Percentiles rank a stretch among this genome's conserved stretches.
phyloP scores from a whole-genome alignment of 2,329 filamentous ascomycete genomes.

The Colletotrichum nymphaeae region DNA sequence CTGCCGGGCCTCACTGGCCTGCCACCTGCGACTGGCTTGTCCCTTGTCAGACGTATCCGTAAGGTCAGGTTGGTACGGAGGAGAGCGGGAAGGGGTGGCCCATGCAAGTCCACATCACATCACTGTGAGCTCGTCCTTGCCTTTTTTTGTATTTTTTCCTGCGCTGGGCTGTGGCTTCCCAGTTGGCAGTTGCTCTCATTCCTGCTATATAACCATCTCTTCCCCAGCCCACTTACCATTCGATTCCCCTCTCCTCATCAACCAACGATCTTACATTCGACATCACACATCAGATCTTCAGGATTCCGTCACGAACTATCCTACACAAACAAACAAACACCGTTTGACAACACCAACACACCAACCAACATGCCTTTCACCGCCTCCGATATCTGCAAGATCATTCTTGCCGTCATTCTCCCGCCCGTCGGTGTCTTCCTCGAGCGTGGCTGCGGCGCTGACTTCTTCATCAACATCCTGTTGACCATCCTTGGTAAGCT shows the following conservation, averaged over 20 bases:
- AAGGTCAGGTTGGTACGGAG: background rate
- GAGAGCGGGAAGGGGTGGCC: constrained; percentile 30
- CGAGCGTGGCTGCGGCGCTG: constrained; percentile 88
- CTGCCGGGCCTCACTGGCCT: constrained; percentile 18
- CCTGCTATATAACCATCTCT: constrained; percentile 17
- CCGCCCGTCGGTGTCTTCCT: constrained; percentile 94
- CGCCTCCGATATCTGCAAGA: constrained; percentile 69
- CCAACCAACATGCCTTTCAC: constrained; percentile 67
- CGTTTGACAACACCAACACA: background rate
- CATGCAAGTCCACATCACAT: constrained; percentile 38
- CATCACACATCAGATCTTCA: background rate
- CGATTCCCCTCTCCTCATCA: constrained; percentile 6
- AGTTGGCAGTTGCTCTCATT: background rate
- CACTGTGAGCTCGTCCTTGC: constrained; percentile 32
- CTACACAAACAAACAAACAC: constrained; percentile 10
- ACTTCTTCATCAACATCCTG: constrained; percentile 93
- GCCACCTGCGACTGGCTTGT: constrained; percentile 27
- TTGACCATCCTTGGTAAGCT: constrained; percentile 77
- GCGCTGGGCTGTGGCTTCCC: background rate
- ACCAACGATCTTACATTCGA: constrained; percentile 20
- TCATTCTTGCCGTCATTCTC: constrained; percentile 88
- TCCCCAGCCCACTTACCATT: constrained; percentile 22
- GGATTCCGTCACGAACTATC: constrained; percentile 20
- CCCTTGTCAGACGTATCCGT: constrained; percentile 32
- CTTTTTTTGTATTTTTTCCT: background rate